phyloP scores from a whole-genome alignment of 2,329 filamentous ascomycete species.

The Elsinoe batatas region DNA sequence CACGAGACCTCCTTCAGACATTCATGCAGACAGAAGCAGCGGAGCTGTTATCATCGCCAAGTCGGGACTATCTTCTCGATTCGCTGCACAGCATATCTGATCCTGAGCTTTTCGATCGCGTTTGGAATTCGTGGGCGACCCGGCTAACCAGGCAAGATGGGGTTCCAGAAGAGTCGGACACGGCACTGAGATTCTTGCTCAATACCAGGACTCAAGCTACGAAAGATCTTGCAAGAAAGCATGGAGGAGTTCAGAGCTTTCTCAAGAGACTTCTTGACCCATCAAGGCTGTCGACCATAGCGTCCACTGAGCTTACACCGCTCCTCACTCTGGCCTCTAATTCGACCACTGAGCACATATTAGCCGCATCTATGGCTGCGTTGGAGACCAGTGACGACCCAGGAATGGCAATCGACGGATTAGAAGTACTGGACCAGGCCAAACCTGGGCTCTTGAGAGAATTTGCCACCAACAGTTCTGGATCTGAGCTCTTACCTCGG shows the following conservation, averaged over 20 bases:
- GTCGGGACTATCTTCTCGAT: constrained; percentile 55
- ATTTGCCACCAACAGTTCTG: constrained; percentile 38
- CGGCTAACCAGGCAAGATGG: not conserved
- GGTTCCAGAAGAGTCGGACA: not conserved
- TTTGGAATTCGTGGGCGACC: constrained; percentile 14
- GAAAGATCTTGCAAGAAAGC: not conserved
- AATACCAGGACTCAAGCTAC: not conserved
- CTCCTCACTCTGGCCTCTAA: constrained; percentile 17
- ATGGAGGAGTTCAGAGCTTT: not conserved
- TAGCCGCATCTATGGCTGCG: constrained; percentile 18
- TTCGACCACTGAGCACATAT: constrained; percentile 16
- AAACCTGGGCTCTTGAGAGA: not conserved
- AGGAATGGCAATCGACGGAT: constrained; percentile 28
- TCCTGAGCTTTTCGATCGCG: constrained; percentile 24
- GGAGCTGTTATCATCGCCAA: constrained; percentile 56
- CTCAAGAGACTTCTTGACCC: not conserved
- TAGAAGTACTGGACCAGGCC: constrained; percentile 26
- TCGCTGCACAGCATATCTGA: constrained; percentile 46
- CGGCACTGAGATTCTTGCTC: not conserved
- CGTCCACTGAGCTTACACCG: not conserved
- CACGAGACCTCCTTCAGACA: constrained; percentile 33
- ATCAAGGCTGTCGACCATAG: not conserved
- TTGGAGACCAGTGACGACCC: constrained; percentile 21
- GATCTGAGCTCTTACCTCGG: constrained; percentile 42
- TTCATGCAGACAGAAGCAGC: constrained; percentile 50